These are phyloP conservation scores for Umbilicaria muhlenbergii DNA, from an alignment of 495 filamentous ascomycete species.

Conservation along the genomic window DNA sequence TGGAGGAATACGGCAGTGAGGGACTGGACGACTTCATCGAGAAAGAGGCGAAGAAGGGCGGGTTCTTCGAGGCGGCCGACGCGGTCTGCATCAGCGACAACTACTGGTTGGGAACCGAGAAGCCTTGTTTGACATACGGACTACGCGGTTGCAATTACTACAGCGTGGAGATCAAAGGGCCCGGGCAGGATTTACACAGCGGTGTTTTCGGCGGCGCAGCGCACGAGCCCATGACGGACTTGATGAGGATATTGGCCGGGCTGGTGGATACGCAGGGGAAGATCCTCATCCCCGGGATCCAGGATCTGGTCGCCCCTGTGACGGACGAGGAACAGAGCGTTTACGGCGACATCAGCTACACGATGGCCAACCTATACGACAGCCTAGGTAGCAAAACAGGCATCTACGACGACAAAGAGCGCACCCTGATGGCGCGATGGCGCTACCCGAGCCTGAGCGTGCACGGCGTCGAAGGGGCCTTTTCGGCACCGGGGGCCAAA, in stretches of 20 bases:
- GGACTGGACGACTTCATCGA: conserved; percentile 91
- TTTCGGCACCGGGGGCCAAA: conserved; percentile 86
- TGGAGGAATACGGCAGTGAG: conserved; percentile 98
- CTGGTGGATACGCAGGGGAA: conserved; percentile 81
- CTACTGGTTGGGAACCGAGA: conserved; percentile 98
- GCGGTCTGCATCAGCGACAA: conserved; percentile 98
- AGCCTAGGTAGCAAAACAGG: conserved; percentile 74
- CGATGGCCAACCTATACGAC: conserved; percentile 87
- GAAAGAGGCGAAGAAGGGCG: conserved; percentile 57
- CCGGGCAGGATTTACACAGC: conserved; percentile 85
- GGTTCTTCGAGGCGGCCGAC: conserved; percentile 83
- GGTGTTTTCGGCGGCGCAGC: conserved; percentile 93
- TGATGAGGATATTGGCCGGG: conserved; percentile 62
- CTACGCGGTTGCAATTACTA: conserved; percentile 98
- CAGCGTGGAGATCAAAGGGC: conserved; percentile 70
- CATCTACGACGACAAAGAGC: conserved; percentile 72
- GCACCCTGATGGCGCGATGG: conserved; percentile 90
- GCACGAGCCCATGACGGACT: conserved; percentile 96
- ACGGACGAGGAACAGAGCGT: conserved; percentile 73
- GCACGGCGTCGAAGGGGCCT: conserved; percentile 92
- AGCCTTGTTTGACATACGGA: conserved; percentile 94
- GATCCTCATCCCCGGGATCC: conserved; percentile 77
- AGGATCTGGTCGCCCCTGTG: conserved; percentile 78
- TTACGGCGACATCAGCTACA: conserved; percentile 77
- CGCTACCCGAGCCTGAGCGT: conserved; percentile 87